phyloP scores from a whole-genome alignment of 2,329 filamentous ascomycete species.

The Aspergillus tubingensis region DNA sequence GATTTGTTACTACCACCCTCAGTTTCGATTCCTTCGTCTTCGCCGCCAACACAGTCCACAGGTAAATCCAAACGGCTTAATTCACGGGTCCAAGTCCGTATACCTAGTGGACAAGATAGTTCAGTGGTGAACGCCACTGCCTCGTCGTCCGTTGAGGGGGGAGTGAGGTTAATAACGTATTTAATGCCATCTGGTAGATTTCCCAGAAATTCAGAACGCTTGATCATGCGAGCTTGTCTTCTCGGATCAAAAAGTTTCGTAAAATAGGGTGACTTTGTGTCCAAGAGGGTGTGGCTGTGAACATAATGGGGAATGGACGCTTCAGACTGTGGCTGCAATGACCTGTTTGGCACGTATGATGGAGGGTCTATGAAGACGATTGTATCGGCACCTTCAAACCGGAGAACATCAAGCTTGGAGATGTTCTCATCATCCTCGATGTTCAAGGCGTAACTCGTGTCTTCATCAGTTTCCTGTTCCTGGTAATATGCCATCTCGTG shows the following conservation, averaged over 20 bases:
- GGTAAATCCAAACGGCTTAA: slow-evolving; percentile 43
- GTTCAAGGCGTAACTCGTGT: no score
- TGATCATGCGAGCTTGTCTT: slow-evolving; percentile 30
- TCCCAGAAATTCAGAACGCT: slow-evolving; percentile 31
- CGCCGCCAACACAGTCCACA: slow-evolving; percentile 46
- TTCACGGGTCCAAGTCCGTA: slow-evolving; percentile 58
- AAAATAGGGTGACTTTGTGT: slow-evolving; percentile 34
- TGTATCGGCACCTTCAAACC: slow-evolving; percentile 36
- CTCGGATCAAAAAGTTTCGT: slow-evolving; percentile 31
- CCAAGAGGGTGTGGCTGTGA: slow-evolving; percentile 35
- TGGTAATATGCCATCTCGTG: neutral
- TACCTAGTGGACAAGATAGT: slow-evolving; percentile 58
- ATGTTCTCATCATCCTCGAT: neutral
- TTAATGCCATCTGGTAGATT: slow-evolving; percentile 48
- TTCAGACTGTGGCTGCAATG: slow-evolving; percentile 15
- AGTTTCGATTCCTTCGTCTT: slow-evolving; percentile 43
- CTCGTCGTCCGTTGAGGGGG: slow-evolving; percentile 63
- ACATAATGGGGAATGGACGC: slow-evolving; percentile 35
- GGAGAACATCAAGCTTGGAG: slow-evolving; percentile 7
- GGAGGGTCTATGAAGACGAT: slow-evolving; percentile 40
- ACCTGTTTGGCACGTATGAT: slow-evolving; percentile 21
- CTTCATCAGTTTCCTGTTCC: neutral
- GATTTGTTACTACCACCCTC: slow-evolving; percentile 14
- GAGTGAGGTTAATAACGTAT: slow-evolving; percentile 66
- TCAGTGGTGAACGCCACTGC: slow-evolving; percentile 61